Evolutionary conservation across 495 filamentous ascomycete species (phyloP).

Genomic region (Podospora comata): DNA sequence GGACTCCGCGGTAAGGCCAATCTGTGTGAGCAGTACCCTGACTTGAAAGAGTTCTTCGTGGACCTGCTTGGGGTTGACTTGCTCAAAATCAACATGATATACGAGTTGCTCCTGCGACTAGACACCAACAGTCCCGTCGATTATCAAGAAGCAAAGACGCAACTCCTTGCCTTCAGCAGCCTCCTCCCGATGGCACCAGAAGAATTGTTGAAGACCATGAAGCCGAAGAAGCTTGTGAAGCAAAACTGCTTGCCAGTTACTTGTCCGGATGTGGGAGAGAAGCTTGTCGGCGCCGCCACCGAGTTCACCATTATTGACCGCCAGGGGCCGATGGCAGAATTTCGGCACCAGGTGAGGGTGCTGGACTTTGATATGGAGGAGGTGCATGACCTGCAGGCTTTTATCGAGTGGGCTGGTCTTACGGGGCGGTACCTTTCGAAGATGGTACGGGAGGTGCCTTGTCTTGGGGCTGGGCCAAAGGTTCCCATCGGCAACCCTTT

Average conservation of each 20-base stretch:
- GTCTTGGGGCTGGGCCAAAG: slow-evolving; percentile 22
- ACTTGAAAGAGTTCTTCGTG: slow-evolving; percentile 36
- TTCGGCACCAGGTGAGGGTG: slow-evolving; percentile 27
- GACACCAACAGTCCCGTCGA: no score
- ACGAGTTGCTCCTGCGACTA: slow-evolving; percentile 29
- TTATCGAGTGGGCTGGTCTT: slow-evolving; percentile 35
- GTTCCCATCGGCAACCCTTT: slow-evolving; percentile 24
- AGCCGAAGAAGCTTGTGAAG: no score
- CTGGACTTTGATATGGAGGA: slow-evolving; percentile 40
- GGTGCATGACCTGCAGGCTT: slow-evolving; percentile 29
- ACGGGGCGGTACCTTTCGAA: slow-evolving; percentile 35
- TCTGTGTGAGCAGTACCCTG: slow-evolving; percentile 28
- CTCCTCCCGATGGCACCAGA: slow-evolving; percentile 4
- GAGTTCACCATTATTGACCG: slow-evolving; percentile 41
- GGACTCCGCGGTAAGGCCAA: slow-evolving; percentile 14
- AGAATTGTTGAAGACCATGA: no score
- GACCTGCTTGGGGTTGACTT: slow-evolving; percentile 28
- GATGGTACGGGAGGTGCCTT: slow-evolving; percentile 34
- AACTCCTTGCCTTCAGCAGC: background rate
- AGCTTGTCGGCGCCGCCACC: background rate
- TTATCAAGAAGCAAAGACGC: no score
- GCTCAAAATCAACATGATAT: slow-evolving; percentile 32
- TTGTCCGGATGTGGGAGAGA: no score
- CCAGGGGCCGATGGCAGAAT: slow-evolving; percentile 26
- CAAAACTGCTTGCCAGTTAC: background rate